Evolutionary conservation across 2,329 filamentous ascomycete genomes (phyloP).

Genomic region (Fusarium gaditjirri): DNA sequence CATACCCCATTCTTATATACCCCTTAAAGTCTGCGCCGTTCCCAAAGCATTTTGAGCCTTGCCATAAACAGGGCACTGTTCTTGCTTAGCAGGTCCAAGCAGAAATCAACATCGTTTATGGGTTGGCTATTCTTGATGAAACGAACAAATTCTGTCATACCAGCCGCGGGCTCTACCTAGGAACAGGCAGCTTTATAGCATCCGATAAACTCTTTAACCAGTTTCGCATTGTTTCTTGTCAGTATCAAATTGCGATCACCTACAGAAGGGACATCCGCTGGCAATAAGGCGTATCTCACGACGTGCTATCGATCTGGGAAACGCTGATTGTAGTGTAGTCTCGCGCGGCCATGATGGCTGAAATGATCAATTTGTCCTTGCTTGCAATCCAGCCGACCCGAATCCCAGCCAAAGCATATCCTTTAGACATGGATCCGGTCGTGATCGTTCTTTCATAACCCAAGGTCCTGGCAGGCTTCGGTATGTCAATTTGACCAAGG

Average conservation of each 20-base stretch:
- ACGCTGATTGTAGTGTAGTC: slow-evolving; percentile 91
- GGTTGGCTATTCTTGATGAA: slow-evolving; percentile 70
- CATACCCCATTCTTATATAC: slow-evolving; percentile 82
- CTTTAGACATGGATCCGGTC: slow-evolving; percentile 87
- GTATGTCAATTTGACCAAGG: slow-evolving; percentile 61
- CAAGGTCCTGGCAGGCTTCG: slow-evolving; percentile 73
- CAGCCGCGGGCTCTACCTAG: slow-evolving; percentile 80
- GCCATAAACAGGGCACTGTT: slow-evolving; percentile 80
- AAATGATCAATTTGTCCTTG: slow-evolving; percentile 69
- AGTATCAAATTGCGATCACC: slow-evolving; percentile 68
- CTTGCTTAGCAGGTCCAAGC: slow-evolving; percentile 72
- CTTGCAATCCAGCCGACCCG: slow-evolving; percentile 86
- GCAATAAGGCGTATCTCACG: slow-evolving; percentile 77
- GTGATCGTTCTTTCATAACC: slow-evolving; percentile 77
- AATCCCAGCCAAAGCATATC: slow-evolving; percentile 84
- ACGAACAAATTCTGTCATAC: slow-evolving; percentile 81
- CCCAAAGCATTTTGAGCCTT: slow-evolving; percentile 78
- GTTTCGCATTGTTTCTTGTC: slow-evolving; percentile 72
- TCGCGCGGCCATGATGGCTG: slow-evolving; percentile 70
- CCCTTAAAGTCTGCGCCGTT: slow-evolving; percentile 72
- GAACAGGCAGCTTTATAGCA: slow-evolving; percentile 70
- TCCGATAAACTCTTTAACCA: slow-evolving; percentile 75
- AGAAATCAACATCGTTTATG: slow-evolving; percentile 79
- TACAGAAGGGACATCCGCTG: slow-evolving; percentile 52
- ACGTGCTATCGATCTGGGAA: slow-evolving; percentile 84